Conservation (phyloP, 345 rosid species). For the Gossypium mustelinum region DNA sequence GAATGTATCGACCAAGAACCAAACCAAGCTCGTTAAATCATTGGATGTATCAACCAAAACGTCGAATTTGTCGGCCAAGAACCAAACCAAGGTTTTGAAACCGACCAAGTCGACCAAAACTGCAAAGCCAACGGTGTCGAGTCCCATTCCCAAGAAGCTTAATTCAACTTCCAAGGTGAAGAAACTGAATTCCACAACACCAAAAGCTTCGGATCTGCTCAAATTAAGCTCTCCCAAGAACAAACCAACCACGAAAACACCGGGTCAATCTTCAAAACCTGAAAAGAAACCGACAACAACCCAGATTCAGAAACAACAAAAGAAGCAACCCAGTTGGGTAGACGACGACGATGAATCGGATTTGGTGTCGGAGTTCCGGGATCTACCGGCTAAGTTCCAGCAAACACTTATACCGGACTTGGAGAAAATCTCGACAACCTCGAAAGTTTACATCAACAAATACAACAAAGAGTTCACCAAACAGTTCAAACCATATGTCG, state of each 20-base stretch:
- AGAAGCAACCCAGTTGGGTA: conserved; percentile 45
- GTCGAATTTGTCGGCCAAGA: conserved; percentile 29
- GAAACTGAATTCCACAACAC: conserved; percentile 32
- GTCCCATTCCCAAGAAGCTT: conserved; percentile 28
- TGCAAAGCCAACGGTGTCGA: background rate
- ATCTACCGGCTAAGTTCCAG: conserved; percentile 72
- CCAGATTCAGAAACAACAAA: conserved; percentile 23
- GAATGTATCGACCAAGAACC: conserved; percentile 35
- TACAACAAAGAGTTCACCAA: conserved; percentile 81
- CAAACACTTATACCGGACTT: conserved; percentile 70
- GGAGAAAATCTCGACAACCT: conserved; percentile 67
- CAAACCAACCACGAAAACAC: conserved; percentile 57
- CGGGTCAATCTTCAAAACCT: conserved; percentile 27
- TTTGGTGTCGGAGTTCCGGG: conserved; percentile 65
- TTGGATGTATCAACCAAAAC: conserved; percentile 30
- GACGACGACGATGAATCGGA: conserved; percentile 63
- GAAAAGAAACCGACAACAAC: conserved; percentile 24
- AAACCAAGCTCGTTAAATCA: conserved; percentile 43
- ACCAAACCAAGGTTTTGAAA: conserved; percentile 49
- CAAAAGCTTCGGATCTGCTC: conserved; percentile 52
- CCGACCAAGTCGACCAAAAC: conserved; percentile 42
- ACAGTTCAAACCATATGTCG: conserved; percentile 78
- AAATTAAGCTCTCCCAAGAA: conserved; percentile 43
- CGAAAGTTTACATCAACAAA: conserved; percentile 63
- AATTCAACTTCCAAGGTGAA: conserved; percentile 37